phyloP scores from a whole-genome alignment of 2,329 filamentous ascomycete genomes.

The Cordyceps militaris region DNA sequence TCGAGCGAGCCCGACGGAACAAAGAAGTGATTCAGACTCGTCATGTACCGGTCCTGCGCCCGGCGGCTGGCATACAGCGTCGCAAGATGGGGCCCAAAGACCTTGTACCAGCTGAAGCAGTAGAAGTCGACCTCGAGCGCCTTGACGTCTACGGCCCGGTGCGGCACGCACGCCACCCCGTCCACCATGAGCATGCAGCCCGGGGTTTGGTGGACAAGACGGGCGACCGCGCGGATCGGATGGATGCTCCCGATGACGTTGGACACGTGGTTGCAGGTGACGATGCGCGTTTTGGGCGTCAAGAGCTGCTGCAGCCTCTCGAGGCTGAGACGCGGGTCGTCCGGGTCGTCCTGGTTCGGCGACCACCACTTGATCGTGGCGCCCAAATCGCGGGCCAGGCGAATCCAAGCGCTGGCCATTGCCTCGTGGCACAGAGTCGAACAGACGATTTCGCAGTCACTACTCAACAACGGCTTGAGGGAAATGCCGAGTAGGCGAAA shows the following conservation, averaged over 20 bases:
- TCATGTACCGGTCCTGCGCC: constrained; percentile 38
- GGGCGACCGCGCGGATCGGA: constrained; percentile 19
- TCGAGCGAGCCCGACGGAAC: constrained; percentile 56
- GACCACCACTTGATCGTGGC: not conserved
- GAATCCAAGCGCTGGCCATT: not conserved
- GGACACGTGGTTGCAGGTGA: constrained; percentile 62
- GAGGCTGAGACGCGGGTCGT: not conserved
- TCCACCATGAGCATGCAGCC: constrained; percentile 42
- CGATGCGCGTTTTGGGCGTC: constrained; percentile 55
- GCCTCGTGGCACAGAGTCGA: not conserved
- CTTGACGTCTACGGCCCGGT: constrained; percentile 59
- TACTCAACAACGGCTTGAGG: not conserved
- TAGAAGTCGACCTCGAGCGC: constrained; percentile 64
- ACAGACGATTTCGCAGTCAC: not conserved
- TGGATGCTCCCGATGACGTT: constrained; percentile 63
- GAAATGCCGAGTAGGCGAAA: not conserved
- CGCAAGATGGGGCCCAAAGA: constrained; percentile 65
- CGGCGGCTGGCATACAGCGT: constrained; percentile 49
- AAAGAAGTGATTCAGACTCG: constrained; percentile 57
- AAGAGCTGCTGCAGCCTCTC: constrained; percentile 34
- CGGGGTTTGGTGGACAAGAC: constrained; percentile 46
- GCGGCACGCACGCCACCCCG: constrained; percentile 65
- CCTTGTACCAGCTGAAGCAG: constrained; percentile 68
- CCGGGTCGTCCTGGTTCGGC: not conserved
- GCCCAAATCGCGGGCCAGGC: not conserved